Evolutionary conservation across 169 alveolate species (phyloP), one percentile per base, ranked within the genome.

Genomic region (Eimeria tenella): DNA sequence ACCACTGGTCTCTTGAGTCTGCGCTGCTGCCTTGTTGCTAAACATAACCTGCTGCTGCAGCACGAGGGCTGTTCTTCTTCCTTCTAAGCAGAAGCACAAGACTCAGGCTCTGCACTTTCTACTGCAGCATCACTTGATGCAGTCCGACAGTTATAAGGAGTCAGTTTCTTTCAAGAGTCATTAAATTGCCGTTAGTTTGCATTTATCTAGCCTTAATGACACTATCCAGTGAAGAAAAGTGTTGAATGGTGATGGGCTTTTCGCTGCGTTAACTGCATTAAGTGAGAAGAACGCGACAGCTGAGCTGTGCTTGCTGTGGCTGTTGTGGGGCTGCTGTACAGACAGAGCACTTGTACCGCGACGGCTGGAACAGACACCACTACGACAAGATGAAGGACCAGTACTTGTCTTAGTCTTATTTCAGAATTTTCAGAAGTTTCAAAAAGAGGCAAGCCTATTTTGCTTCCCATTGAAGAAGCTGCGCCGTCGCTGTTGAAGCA

Each of bases 361-460:
- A 58, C n/a, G 94, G 94, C 79, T 90, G 94, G 94, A 75, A 11
- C 82, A 25, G 77, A 11, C 58, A 31, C 56, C 94, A 90, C 94
- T 90, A 90, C 70, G 90, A 90, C 65, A 17, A 73, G 21, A 83
- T 53, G 89, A 90, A 90, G 82, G 58, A 75, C 70, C 23, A 63
- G n/a, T 74, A 58, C 52, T 53, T 90, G 71, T 90, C 94, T 13
- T 90, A 68, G 58, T 17, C 49, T 10, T 58, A 11, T 58, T 17
- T 1, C 68, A 56, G 65, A 13, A 9, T 9, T 56, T 56, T 7
- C 65, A 13, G 68, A 58, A 58, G 42, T 31, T 31, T 31, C 42
- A 2, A 31, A 31, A 31, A 31, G 42, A 31, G 2, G 42, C 42
- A 31, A 31, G 2, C 2, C 42, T 31, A 31, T 31, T 31, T 31